Evolutionary conservation across 768 basidiomycete genomes (phyloP).

Genomic region (Hygrophorus russula): DNA sequence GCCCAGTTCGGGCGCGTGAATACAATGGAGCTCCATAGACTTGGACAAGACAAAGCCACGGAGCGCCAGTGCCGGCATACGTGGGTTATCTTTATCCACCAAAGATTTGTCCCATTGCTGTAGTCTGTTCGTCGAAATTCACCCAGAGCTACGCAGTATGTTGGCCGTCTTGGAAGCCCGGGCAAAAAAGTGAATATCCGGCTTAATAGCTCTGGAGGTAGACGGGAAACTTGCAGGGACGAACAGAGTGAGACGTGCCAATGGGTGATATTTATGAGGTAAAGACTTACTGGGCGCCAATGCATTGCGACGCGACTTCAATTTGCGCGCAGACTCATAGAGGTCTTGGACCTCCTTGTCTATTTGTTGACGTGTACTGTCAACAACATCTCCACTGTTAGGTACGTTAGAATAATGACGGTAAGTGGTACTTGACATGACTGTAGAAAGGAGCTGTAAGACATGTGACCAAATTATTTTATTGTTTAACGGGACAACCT

Average conservation of each 20-base stretch:
- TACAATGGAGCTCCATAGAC: conserved; percentile 28
- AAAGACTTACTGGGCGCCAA: conserved; percentile 16
- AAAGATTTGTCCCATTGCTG: conserved; percentile 7
- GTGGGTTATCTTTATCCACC: conserved; percentile 28
- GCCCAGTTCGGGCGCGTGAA: conserved; percentile 24
- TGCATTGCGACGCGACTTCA: conserved; percentile 25
- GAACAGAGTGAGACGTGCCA: no score
- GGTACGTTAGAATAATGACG: not conserved
- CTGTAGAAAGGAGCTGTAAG: not conserved
- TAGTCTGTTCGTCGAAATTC: conserved; percentile 7
- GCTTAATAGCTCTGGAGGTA: conserved; percentile 32
- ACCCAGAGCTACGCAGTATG: no score
- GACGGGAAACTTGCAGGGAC: conserved; percentile 13
- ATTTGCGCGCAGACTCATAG: conserved; percentile 20
- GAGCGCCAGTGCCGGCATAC: conserved; percentile 33
- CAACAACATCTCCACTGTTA: not conserved
- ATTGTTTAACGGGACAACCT: no score
- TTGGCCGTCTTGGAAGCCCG: no score
- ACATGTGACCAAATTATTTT: no score
- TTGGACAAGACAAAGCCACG: conserved; percentile 27
- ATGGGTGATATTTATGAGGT: no score
- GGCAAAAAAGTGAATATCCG: conserved; percentile 23
- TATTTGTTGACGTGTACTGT: conserved; percentile 17
- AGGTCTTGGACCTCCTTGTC: conserved; percentile 25
- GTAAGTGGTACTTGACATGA: not conserved